Percentiles rank a stretch among this genome's conserved stretches.
These are phyloP conservation scores for Venturia aucupariae DNA, from an alignment of 2,329 filamentous ascomycete genomes.

Conservation along the genomic window DNA sequence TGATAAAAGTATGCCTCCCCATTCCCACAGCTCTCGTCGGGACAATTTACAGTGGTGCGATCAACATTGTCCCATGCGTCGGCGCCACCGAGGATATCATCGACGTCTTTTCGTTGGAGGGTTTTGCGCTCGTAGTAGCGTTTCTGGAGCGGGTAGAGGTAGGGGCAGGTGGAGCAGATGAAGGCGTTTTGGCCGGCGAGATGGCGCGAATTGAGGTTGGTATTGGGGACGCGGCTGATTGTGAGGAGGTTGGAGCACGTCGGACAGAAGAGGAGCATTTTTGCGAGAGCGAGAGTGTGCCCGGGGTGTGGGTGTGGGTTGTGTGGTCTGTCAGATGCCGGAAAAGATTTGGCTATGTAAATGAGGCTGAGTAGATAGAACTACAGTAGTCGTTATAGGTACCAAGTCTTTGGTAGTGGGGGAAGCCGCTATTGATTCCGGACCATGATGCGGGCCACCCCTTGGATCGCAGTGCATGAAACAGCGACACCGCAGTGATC, in stretches of 20 bases:
- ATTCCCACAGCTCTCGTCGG: conserved; percentile 69
- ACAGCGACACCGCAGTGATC: neutral
- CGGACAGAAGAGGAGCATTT: conserved; percentile 70
- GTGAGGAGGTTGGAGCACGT: conserved; percentile 77
- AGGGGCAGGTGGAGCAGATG: conserved; percentile 92
- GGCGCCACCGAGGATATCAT: conserved; percentile 82
- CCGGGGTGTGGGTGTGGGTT: too few relatives aligned
- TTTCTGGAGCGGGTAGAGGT: conserved; percentile 72
- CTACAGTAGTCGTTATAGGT: too few relatives aligned
- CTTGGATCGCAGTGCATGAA: neutral
- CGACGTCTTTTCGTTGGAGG: conserved; percentile 78
- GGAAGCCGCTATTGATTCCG: too few relatives aligned
- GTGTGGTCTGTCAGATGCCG: too few relatives aligned
- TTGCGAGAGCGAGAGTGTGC: conserved; percentile 11
- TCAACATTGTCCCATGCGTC: conserved; percentile 88
- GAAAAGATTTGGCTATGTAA: too few relatives aligned
- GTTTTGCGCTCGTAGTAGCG: conserved; percentile 71
- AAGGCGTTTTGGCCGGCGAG: conserved; percentile 59
- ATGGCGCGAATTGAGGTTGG: conserved; percentile 26
- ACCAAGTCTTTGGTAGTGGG: too few relatives aligned
- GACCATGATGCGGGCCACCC: too few relatives aligned
- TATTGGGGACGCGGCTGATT: conserved; percentile 44
- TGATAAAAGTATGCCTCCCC: conserved; percentile 88
- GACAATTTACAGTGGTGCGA: conserved; percentile 74
- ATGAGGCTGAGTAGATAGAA: too few relatives aligned